Evolutionary conservation across 495 filamentous ascomycete species (phyloP), one percentile per base, ranked within the genome.

Genomic region (Tuber borchii): DNA sequence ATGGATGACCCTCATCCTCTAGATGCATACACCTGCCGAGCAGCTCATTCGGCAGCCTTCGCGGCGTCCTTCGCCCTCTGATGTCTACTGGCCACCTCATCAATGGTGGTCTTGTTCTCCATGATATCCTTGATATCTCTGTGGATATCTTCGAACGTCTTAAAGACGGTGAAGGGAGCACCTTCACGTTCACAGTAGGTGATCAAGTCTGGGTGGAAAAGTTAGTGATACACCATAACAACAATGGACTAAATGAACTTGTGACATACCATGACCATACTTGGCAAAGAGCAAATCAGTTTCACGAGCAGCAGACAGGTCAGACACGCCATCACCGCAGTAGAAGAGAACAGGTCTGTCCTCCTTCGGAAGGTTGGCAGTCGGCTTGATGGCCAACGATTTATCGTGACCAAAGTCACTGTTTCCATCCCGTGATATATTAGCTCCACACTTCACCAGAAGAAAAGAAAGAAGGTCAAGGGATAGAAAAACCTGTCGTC

Each of bases 331-430:
- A 76, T 97, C 94, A 70, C 94, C 94, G 39, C 93, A 94, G 79
- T 97, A 97, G 77, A 97, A 90, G 83, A 97, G 87, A 16, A 88
- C 88, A 0, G 94, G 94, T 73, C 93, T 86, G 74, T 90, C 85
- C 22, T 85, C 84, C 6, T 88, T 87, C 0, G 93, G 91, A 17
- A 95, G 87, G 42, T 82, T 76, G 69, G 84, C 82, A 83, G 97
- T 97, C 2, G 91, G 92, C 78, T 92, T 90, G 80, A 99, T 93
- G 78, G 92, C 92, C 48, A 93, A 84, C 43, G 90, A 92, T 87
- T 99, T 97, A 87, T 99, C 95, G 80, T 99, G 95, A 16, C 95
- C 95, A 79, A 94, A 95, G 71, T 89, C 87, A 80, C 92, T 95
- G 71, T 51, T 73, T 46, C 56, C 76, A 48, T 75, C 48, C 69